Evolutionary conservation across 768 basidiomycete species (phyloP), one percentile per base, ranked within the genome.

Genomic region (Lactarius sp.): DNA sequence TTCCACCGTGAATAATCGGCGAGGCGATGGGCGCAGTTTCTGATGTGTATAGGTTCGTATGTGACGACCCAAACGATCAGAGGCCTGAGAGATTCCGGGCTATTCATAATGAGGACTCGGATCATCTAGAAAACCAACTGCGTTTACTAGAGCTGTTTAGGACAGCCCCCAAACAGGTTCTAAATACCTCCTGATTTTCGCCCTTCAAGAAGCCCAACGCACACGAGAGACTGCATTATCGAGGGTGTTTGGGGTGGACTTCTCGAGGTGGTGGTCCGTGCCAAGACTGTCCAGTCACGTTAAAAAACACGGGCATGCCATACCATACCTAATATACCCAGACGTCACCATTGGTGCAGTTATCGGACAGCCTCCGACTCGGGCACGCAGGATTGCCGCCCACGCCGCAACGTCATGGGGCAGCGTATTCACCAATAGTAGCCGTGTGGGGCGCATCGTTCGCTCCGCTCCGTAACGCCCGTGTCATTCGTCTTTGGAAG

Each of bases 1-100:
- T 22, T 46, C 44, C 33, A 53, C 33, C 59, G 53, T 20, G 59
- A 60, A 52, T 60, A 6, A 22, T 34, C 33, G 42, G 59, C 34
- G 52, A 60, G 52, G 59, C 36, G 42, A 53, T 34, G 51, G n/a
- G 9, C 20, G 46, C 46, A 9, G n/a, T 16, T 41, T 18, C 16
- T 51, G 10, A 31, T 44, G 41, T 16, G 33, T 60, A 20, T 33
- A 27, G 33, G 33, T 16, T 49, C 47, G 7, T 14, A 39, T 41
- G 46, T n/a, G 46, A 54, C 41, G 22, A 54, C n/a, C 12, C 52
- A 10, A 39, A 39, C 20, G 52, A 53, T 37, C 10, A 53, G 52
- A 12, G n/a, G n/a, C n/a, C n/a, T n/a, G n/a, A 37, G 20, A 13
- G n/a, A 39, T 47, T 20, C 41, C 37, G 22, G 4, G 1, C 7